Evolutionary conservation across 2,329 filamentous ascomycete genomes (phyloP).

Genomic region (Fusarium subglutinans): DNA sequence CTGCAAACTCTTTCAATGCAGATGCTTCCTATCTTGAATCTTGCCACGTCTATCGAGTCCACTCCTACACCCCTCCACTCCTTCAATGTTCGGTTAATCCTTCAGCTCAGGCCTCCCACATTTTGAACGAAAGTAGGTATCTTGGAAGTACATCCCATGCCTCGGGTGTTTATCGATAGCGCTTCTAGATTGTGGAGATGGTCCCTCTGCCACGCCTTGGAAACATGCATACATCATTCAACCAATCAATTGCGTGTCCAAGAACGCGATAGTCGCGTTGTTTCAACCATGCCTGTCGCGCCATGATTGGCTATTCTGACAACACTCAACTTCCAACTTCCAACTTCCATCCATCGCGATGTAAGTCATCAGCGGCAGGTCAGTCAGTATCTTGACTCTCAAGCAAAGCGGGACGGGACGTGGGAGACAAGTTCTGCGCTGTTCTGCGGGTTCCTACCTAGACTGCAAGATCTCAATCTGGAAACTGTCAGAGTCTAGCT

Average conservation of each 20-base stretch:
- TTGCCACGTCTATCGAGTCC: not conserved
- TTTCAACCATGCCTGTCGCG: conserved; percentile 28
- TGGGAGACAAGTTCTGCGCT: not conserved
- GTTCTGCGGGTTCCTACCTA: not conserved
- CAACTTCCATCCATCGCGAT: conserved; percentile 10
- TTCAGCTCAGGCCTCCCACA: conserved; percentile 23
- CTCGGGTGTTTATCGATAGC: conserved; percentile 43
- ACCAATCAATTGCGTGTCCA: conserved; percentile 36
- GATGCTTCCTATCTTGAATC: not conserved
- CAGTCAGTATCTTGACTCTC: not conserved
- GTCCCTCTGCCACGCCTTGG: conserved; percentile 13
- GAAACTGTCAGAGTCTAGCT: conserved; percentile 6
- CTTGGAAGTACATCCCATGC: conserved; percentile 6
- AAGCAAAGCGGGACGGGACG: not conserved
- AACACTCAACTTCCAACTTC: conserved; percentile 9
- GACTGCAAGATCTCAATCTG: not conserved
- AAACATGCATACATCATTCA: conserved; percentile 32
- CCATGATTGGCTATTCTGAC: conserved; percentile 21
- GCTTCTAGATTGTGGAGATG: conserved; percentile 32
- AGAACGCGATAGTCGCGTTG: conserved; percentile 41
- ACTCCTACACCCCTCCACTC: not conserved
- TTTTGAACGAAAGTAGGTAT: conserved; percentile 9
- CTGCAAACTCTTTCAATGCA: conserved; percentile 29
- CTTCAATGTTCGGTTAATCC: conserved; percentile 1
- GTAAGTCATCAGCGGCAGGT: not conserved